phyloP scores from a whole-genome alignment of 2,329 filamentous ascomycete genomes.

The Xylaria digitata region DNA sequence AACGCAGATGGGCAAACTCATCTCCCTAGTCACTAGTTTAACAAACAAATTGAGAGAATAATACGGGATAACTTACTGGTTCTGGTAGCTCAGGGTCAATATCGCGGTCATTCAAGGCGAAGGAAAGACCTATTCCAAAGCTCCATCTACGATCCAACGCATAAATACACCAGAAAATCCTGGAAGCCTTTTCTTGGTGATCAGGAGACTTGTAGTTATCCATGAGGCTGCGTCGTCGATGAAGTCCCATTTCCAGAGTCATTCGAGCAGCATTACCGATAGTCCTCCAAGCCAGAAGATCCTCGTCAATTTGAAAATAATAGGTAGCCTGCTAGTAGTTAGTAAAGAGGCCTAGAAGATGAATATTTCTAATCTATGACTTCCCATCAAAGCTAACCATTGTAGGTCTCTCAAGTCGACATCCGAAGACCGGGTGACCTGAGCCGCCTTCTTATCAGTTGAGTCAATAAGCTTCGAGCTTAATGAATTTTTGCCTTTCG shows the following conservation, averaged over 20 bases:
- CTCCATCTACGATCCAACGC: constrained; percentile 28
- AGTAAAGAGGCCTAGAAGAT: background rate
- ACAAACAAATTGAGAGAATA: background rate
- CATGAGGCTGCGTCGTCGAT: constrained; percentile 24
- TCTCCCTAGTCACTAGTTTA: constrained; percentile 12
- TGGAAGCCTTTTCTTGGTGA: constrained; percentile 12
- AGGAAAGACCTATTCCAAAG: constrained; percentile 24
- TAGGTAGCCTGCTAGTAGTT: constrained; percentile 6
- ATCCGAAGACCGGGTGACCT: constrained; percentile 18
- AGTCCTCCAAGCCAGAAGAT: constrained; percentile 25
- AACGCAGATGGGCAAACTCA: constrained; percentile 19
- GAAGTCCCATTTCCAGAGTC: constrained; percentile 26
- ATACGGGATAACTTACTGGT: constrained; percentile 13
- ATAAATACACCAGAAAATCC: constrained; percentile 27
- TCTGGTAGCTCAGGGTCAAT: constrained; percentile 24
- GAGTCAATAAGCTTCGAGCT: constrained; percentile 22
- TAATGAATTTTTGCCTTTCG: constrained; percentile 15
- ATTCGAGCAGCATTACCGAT: constrained; percentile 24
- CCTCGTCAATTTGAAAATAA: constrained; percentile 16
- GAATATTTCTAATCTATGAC: background rate
- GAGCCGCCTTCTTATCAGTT: constrained; percentile 25
- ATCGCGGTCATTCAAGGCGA: constrained; percentile 23
- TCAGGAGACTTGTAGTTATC: constrained; percentile 23
- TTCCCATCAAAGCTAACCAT: constrained; percentile 16
- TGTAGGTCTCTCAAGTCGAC: constrained; percentile 26